Base-by-base conservation (phyloP, 2,329 filamentous ascomycete species). In the Fusarium denticulatum region DNA sequence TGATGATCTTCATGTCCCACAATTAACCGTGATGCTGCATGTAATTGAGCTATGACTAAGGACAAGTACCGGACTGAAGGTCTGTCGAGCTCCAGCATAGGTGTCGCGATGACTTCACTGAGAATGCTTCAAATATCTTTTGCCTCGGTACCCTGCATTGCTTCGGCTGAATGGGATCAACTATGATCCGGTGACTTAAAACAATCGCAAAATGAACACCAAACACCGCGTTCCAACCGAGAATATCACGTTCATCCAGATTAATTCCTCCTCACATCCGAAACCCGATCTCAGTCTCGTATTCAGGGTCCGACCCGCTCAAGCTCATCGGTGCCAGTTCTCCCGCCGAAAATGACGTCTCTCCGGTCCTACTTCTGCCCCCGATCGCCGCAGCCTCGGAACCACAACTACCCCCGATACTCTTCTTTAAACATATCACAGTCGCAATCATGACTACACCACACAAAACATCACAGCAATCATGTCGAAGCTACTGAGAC, bases 381-480 rank as follows among this genome's bases (percentile, higher is more conserved):
- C 72, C 72, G 72, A 57, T 15, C 3, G 8, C 16, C 18, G 28
- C 7, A 37, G 5, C 12, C 36, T 71, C 71, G 72, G 72, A 53
- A 4, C 71, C 64, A 74, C 36, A 60, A 72, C 5, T 74, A 43
- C 4, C 3, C 8, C 72, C 72, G 72, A 72, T 36, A 10, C 9
- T 30, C 57, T 42, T 74, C 64, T 74, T 74, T 74, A 69, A 74
- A 72, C 71, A 26, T 69, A 74, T 74, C 64, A 74, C 46, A 43
- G 60, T 57, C 52, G 37, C 55, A 43, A 50, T 71, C 52, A 67
- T 70, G 60, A 39, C 53, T 43, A 20, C n/a, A 24, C n/a, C 28
- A 32, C 28, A 58, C 22, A n/a, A 60, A 37, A 37, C 34, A 60
- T 30, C 26, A 58, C 39, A 64, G 47, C 46, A 56, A 69, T 43